phyloP scores from a whole-genome alignment of 306 rosid species.

The Betula pendula region DNA sequence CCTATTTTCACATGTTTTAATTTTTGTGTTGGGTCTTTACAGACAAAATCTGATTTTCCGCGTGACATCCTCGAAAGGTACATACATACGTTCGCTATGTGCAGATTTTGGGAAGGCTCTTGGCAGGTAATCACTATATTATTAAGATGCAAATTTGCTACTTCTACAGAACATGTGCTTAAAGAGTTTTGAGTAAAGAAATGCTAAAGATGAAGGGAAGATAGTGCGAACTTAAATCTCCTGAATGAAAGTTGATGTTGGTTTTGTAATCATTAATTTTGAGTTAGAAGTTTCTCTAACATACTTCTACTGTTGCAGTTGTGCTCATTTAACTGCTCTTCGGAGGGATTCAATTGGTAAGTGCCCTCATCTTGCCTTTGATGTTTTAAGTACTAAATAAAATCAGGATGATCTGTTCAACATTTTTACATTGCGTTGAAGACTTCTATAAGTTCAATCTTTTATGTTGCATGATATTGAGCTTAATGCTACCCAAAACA shows the following conservation, averaged over 20 bases:
- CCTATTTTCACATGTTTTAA: background rate
- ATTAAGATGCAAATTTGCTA: background rate
- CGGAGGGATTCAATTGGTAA: constrained; percentile 94
- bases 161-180: background rate
- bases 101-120: constrained; percentile 93
- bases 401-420: background rate
- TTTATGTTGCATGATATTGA: background rate
- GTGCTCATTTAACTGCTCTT: constrained; percentile 93
- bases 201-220: background rate
- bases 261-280: constrained; percentile 21
- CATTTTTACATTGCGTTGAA: background rate
- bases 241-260: constrained; percentile 13
- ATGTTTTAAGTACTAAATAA: background rate
- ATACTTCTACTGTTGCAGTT: constrained; percentile 49
- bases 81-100: constrained; percentile 87
- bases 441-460: background rate
- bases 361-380: constrained; percentile 18
- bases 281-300: background rate
- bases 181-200: background rate
- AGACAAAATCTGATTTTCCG: constrained; percentile 93
- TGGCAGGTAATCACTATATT: constrained; percentile 65
- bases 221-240: constrained; percentile 15
- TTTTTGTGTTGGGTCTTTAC: constrained; percentile 33
- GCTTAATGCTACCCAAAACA: background rate
- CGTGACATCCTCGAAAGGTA: constrained; percentile 89